phyloP scores from a whole-genome alignment of 169 alveolate genomes.

The Condylostoma magnum region DNA sequence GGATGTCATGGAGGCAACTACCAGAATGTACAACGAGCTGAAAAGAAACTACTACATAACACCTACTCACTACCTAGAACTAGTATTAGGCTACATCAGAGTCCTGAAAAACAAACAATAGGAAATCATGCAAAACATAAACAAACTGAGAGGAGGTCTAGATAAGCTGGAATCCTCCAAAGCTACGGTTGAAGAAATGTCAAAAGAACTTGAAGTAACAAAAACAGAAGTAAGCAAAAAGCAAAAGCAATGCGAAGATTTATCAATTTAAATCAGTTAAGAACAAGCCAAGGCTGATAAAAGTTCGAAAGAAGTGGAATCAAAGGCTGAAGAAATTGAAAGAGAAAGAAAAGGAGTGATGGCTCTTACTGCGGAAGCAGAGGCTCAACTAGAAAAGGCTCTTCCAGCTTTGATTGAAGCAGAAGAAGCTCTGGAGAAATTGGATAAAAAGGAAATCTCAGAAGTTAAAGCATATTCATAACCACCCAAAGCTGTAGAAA shows the following conservation, averaged over 20 bases:
- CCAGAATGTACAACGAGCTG: slow-evolving; percentile 73
- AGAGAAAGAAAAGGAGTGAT: slow-evolving; percentile 92
- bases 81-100: slow-evolving; percentile 88
- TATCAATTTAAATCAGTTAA: slow-evolving; percentile 81
- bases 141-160: slow-evolving; percentile 89
- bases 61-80: slow-evolving; percentile 93
- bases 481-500: slow-evolving; percentile 84
- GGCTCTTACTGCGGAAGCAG: slow-evolving; percentile 94
- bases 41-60: slow-evolving; percentile 92
- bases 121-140: slow-evolving; percentile 84
- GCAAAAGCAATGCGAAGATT: slow-evolving; percentile 88
- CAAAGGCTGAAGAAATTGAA: slow-evolving; percentile 87
- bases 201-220: slow-evolving; percentile 84
- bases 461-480: slow-evolving; percentile 80
- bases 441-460: slow-evolving; percentile 93
- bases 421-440: slow-evolving; percentile 92
- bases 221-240: slow-evolving; percentile 85
- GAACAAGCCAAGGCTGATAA: slow-evolving; percentile 88
- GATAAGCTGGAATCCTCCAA: slow-evolving; percentile 90
- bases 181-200: slow-evolving; percentile 86
- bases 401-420: slow-evolving; percentile 96
- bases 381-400: slow-evolving; percentile 93
- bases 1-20: slow-evolving; percentile 71
- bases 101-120: slow-evolving; percentile 78
- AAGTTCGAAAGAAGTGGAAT: slow-evolving; percentile 87